Evolutionary conservation across 2,329 filamentous ascomycete species (phyloP).

Genomic region (Penicillium sp.): DNA sequence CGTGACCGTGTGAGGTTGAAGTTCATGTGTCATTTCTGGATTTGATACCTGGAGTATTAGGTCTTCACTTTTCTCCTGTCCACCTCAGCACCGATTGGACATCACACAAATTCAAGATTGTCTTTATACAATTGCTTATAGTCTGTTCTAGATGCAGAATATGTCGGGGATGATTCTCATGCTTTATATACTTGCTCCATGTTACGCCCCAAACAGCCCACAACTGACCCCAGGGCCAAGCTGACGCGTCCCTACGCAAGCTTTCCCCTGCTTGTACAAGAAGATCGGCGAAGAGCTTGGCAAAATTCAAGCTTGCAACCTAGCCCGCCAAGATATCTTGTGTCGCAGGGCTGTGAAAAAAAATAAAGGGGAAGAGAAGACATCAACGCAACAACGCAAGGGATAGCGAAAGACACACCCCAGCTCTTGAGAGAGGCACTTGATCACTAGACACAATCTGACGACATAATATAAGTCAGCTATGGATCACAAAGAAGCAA

Average conservation of each 20-base stretch:
- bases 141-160: not conserved
- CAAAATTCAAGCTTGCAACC: not conserved
- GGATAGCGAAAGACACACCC: not conserved
- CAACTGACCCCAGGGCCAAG: not conserved
- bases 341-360: not conserved
- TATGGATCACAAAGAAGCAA: slow-evolving; percentile 9
- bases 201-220: not conserved
- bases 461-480: not conserved
- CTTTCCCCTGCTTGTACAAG: not conserved
- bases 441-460: not conserved
- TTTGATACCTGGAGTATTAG: not conserved
- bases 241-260: slow-evolving; percentile 4
- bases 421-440: too few species aligned
- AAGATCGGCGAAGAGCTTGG: slow-evolving; percentile 2
- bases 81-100: not conserved
- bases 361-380: not conserved
- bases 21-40: not conserved
- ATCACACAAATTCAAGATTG: not conserved
- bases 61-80: not conserved
- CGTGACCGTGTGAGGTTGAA: not conserved
- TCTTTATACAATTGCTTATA: too few species aligned
- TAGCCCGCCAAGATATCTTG: slow-evolving; percentile 2
- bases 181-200: not conserved
- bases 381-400: not conserved
- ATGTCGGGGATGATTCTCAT: not conserved